Evolutionary conservation across 257 asterid genomes (phyloP), one percentile per base, ranked within the genome.

Genomic region (Plantago elongata): DNA sequence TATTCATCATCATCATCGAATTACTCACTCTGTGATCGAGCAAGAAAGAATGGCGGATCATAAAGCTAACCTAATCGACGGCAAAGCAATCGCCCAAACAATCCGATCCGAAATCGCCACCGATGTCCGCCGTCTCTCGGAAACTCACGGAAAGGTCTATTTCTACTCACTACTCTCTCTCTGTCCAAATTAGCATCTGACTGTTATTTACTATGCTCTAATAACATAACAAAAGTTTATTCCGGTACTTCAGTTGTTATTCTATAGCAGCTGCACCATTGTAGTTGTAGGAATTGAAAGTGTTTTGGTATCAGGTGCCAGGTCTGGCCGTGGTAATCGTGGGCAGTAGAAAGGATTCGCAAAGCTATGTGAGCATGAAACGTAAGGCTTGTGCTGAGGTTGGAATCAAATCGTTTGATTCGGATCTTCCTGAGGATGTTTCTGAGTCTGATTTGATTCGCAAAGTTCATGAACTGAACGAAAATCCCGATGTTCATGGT

Each of bases 311-410:
- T 30, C 79, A 92, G 99, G 97, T 86, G 42, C 97, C 97, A 0
- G 97, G 99, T 46, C 78, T 92, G 63, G 99, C 99, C 0, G 99
- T 92, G 49, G 96, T 92, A 60, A 89, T 92, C 52, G 99, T 92
- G 50, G 97, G 99, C 46, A 54, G 74, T 14, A 84, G 95, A 73
- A 92, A 89, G 76, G 99, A 92, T 68, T 92, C 99, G 11, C 95
- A 86, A 78, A 92, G 93, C 81, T 92, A 92, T 72, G 99, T 92
- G 45, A 75, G 22, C 61, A 92, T 92, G 97, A 89, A 92, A 84
- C 80, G 97, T 81, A 92, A 86, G 69, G 90, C 99, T 9, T 92
- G 97, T 72, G 86, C 95, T 11, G 97, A 92, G 77, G 89, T 83
- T 73, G 95, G 97, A 49, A 84, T 92, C 47, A 86, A 74, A 74